Conservation (phyloP, 805 yeast genomes). For the Yamadazyma phyllophila region DNA sequence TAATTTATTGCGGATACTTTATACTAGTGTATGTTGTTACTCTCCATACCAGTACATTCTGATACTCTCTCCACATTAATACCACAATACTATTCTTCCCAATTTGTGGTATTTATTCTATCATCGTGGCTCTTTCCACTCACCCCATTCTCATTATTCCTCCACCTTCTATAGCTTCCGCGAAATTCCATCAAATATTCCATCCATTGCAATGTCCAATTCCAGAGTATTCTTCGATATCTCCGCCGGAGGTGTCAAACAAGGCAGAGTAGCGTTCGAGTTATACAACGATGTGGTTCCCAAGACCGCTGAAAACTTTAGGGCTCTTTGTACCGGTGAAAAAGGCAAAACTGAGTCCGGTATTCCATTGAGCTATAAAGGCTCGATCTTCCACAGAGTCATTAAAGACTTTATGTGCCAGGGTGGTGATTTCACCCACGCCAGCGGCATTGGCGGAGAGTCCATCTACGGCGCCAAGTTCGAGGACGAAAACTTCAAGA, state of each 20-base stretch:
- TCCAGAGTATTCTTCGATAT: conserved; percentile 76
- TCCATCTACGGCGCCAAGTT: conserved; percentile 52
- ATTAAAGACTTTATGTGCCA: conserved; percentile 89
- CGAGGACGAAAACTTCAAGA: conserved; percentile 84
- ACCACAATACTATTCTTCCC: too few relatives aligned
- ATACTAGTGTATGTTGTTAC: too few relatives aligned
- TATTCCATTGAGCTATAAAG: conserved; percentile 69
- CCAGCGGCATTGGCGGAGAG: conserved; percentile 44
- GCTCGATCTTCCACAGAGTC: conserved; percentile 89
- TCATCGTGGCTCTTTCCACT: too few relatives aligned
- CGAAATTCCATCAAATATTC: not conserved
- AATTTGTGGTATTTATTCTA: too few relatives aligned
- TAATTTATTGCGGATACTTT: too few relatives aligned
- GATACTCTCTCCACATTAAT: too few relatives aligned
- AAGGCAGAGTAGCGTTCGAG: conserved; percentile 80
- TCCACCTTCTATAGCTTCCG: too few relatives aligned
- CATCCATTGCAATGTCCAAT: conserved; percentile 6
- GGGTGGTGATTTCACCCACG: conserved; percentile 75
- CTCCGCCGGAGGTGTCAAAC: conserved; percentile 62
- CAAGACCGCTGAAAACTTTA: conserved; percentile 85
- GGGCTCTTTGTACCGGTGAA: conserved; percentile 87
- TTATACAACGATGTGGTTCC: conserved; percentile 75
- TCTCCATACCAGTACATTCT: too few relatives aligned
- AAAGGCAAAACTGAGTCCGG: conserved; percentile 65
- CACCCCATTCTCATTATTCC: too few relatives aligned